Base-by-base conservation (phyloP, 331 rosid species). In the Acacia concinna region DNA sequence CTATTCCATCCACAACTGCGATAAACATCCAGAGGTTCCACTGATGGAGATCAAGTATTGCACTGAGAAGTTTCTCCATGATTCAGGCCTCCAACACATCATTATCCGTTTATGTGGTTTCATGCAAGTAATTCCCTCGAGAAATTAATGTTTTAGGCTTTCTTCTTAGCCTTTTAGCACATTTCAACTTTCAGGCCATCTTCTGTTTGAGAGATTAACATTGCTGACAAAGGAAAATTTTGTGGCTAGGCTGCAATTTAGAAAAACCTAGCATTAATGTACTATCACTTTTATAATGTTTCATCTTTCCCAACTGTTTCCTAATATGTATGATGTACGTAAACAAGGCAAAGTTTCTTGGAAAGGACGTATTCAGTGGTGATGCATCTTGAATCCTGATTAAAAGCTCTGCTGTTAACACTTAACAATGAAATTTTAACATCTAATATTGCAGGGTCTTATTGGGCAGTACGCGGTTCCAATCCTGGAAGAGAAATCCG, bases 381-480 rank as follows among this genome's bases (percentile, higher is more conserved):
- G 20, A 66, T 32, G 38, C 63, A 47, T 23, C n/a, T 47, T 64
- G 66, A 13, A 44, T 43, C 41, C 40, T 35, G 37, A 60, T 3
- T 14, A 52, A 18, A 46, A 51, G 37, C 15, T 40, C 41, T 62
- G 23, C 46, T 79, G 51, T 59, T 64, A 30, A 59, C 27, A 38
- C 43, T 59, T 64, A 30, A 59, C 27, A 38, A 15, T 2, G 62
- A 14, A 74, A 37, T 21, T 27, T n/a, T 31, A 27, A 27, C 35
- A 14, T 40, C 46, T 15, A 71, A 68, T 66, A 54, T 35, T 83
- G 51, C 83, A 95, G 97, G 98, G 99, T 34, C 93, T 93, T 79
- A 93, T 95, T 54, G 98, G 99, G 54, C 99, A 91, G 88, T 93
- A 95, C 77, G 99, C 98, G 0, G 99, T 95, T 59, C 98, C 99